Base-by-base conservation (phyloP, 2,329 filamentous ascomycete genomes). In the Gaeumannomyces tritici region DNA sequence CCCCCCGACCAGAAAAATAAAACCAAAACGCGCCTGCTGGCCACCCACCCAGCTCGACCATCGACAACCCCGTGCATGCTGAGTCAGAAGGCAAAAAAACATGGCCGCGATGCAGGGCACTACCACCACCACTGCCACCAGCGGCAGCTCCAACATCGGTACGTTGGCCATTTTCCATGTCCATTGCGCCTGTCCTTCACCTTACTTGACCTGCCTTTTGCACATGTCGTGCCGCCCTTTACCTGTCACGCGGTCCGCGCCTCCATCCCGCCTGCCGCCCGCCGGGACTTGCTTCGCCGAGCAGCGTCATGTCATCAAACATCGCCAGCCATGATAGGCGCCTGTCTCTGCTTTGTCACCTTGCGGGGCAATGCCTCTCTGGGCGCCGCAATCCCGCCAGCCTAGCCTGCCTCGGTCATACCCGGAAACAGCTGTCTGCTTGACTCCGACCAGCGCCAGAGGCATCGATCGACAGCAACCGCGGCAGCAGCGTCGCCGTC, bases 11-110 rank as follows among this genome's bases (percentile, higher is more conserved):
- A 26, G 42, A 15, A 29, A 28, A 58, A 29, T n/a, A 58, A 58
- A 58, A 33, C 56, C 56, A 58, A 58, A 58, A 58, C 56, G 29
- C 56, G 27, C 9, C 56, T 29, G 56, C 27, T 29, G 15, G 56
- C 27, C 56, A 33, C 56, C 54, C 9, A 21, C 28, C 56, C 56
- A 58, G 21, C 56, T 24, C 31, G 11, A 33, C 27, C 59, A 28
- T 31, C 26, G 27, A 35, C 59, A 54, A 58, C 31, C 58, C n/a
- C 51, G 60, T 56, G 54, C 58, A 61, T 60, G 62, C 62, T 63
- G 62, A 63, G 57, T 63, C 62, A 63, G 60, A 62, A 60, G 28
- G 54, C 59, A 59, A 57, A 47, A n/a, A 33, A 12, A 42, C 12
- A 33, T 51, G 55, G 33, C 55, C 33, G 21, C 27, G 51, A 62